These are phyloP conservation scores for Umbelopsis ramanniana DNA, from an alignment of 192 early-diverging fungal species.

Conservation along the genomic window DNA sequence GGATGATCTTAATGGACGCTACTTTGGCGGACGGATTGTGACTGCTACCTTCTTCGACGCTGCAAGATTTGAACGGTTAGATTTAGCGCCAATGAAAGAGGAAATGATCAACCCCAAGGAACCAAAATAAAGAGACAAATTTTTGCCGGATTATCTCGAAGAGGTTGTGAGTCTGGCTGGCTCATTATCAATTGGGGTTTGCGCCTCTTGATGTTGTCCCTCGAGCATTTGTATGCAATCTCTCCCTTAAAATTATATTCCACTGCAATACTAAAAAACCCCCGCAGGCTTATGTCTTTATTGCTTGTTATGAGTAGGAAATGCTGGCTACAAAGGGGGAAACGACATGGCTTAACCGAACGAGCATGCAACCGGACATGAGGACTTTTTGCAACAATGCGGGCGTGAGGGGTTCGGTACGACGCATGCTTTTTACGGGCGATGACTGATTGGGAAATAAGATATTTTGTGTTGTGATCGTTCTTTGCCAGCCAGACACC, in stretches of 20 bases:
- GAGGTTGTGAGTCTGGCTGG: too few relatives aligned
- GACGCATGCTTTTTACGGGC: conserved; percentile 16
- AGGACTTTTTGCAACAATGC: conserved; percentile 18
- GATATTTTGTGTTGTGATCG: too few relatives aligned
- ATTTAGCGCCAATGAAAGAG: conserved; percentile 54
- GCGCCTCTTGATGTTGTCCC: too few relatives aligned
- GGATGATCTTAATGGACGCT: conserved; percentile 69
- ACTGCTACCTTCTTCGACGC: conserved; percentile 65
- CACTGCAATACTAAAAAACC: too few relatives aligned
- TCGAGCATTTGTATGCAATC: too few relatives aligned
- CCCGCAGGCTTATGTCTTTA: not conserved
- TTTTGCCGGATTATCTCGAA: too few relatives aligned
- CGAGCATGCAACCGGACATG: conserved; percentile 6
- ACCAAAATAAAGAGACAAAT: too few relatives aligned
- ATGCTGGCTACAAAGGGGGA: not conserved
- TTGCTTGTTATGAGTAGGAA: not conserved
- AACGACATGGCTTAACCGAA: not conserved
- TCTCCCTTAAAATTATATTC: too few relatives aligned
- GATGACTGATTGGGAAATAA: not conserved
- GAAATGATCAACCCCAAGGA: conserved; percentile 26
- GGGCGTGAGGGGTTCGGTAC: conserved; percentile 14
- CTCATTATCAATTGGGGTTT: too few relatives aligned
- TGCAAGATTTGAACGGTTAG: conserved; percentile 56
- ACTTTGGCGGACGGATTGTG: conserved; percentile 76
- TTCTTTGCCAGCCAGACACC: too few relatives aligned